Percentiles rank a stretch among this genome's conserved stretches.
Conservation (phyloP, 257 asterid species). For the Solanum pinnatisectum region DNA sequence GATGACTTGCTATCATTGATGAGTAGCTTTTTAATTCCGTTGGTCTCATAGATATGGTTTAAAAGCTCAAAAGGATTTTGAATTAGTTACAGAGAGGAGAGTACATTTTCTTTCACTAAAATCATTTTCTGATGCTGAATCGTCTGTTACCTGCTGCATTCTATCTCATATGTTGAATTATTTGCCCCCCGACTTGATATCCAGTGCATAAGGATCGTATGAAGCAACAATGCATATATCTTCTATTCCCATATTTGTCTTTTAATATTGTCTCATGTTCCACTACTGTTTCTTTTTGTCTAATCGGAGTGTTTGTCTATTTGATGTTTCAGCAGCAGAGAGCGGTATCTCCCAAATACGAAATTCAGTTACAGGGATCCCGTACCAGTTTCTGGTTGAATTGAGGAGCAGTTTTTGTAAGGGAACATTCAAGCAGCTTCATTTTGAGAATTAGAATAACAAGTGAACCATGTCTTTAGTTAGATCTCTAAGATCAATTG, state of each 20-base stretch:
- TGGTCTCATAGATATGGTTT: not conserved
- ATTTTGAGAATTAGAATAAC: not conserved
- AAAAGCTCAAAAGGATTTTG: not conserved
- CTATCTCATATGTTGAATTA: not conserved
- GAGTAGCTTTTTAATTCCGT: not conserved
- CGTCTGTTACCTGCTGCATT: not conserved
- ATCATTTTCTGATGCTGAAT: not conserved
- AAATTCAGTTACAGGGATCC: not conserved
- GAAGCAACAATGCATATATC: not conserved
- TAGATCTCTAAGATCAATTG: constrained; percentile 40
- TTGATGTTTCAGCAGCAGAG: not conserved
- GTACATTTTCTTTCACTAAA: not conserved
- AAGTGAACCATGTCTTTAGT: constrained; percentile 59
- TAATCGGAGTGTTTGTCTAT: not conserved
- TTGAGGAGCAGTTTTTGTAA: not conserved
- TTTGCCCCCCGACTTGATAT: not conserved
- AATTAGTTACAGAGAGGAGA: not conserved
- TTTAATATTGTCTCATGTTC: not conserved
- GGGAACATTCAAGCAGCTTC: not conserved
- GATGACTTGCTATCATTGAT: not conserved
- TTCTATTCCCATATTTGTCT: not conserved
- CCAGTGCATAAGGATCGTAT: not conserved
- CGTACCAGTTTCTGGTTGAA: not conserved
- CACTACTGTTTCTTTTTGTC: not conserved
- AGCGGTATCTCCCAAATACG: not conserved